phyloP scores from a whole-genome alignment of 345 rosid species.

The Fremontodendron californicum region DNA sequence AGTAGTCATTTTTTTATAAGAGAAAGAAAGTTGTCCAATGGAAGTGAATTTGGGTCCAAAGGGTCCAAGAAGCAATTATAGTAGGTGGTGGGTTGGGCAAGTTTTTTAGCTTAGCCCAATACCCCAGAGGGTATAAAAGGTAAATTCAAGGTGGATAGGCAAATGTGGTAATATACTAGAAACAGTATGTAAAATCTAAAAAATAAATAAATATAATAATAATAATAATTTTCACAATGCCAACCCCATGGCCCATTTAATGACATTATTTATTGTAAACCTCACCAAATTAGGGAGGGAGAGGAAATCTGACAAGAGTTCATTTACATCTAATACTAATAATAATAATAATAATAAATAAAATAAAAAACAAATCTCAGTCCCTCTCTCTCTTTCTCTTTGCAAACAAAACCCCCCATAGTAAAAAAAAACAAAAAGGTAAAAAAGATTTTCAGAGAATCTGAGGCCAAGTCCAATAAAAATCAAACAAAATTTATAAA shows the following conservation, averaged over 20 bases:
- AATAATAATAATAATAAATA: constrained; percentile 11
- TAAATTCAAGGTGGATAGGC: neutral
- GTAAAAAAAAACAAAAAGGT: neutral
- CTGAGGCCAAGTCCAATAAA: neutral
- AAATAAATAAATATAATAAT: neutral
- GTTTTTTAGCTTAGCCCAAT: neutral
- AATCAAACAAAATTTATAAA: neutral
- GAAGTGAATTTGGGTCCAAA: neutral
- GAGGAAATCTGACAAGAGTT: constrained; percentile 22
- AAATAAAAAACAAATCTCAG: constrained; percentile 11
- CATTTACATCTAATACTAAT: constrained; percentile 21
- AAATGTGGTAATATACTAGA: constrained; percentile 6
- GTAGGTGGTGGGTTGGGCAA: neutral
- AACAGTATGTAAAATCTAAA: neutral
- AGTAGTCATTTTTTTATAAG: neutral
- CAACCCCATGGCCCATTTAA: constrained; percentile 14
- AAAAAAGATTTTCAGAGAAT: neutral
- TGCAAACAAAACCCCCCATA: neutral
- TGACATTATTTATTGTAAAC: constrained; percentile 23
- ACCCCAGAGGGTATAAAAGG: neutral
- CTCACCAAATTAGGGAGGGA: constrained; percentile 16
- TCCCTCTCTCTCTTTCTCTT: no score
- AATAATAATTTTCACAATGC: no score
- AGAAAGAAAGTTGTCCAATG: neutral
- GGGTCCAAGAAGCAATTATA: neutral